A percentile compares a stretch with the other conserved stretches of the same genome.
Evolutionary conservation across 805 yeast species (phyloP).

Genomic region (Wickerhamomyces hampshirensis): DNA sequence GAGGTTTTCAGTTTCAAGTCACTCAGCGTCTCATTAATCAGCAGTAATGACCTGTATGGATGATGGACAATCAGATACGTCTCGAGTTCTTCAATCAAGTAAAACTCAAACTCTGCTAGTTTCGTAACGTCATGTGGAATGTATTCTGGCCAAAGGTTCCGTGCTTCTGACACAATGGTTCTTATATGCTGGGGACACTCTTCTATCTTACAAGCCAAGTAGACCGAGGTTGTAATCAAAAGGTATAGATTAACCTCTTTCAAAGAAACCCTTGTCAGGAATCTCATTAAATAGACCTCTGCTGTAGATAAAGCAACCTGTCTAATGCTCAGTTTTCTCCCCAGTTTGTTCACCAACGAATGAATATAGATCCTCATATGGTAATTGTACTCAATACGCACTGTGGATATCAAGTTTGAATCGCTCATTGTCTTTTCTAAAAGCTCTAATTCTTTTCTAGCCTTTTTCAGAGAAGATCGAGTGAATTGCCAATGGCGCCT

Average conservation of each 20-base stretch:
- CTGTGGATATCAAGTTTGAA: slow-evolving; percentile 35
- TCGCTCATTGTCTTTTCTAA: slow-evolving; percentile 36
- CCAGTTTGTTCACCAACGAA: slow-evolving; percentile 66
- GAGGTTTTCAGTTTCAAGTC: slow-evolving; percentile 33
- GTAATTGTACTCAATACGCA: slow-evolving; percentile 33
- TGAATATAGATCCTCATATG: slow-evolving; percentile 80
- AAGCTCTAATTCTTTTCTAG: slow-evolving; percentile 37
- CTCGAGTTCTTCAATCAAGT: slow-evolving; percentile 82
- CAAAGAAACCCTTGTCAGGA: slow-evolving; percentile 64
- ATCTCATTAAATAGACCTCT: slow-evolving; percentile 77
- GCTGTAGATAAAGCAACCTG: slow-evolving; percentile 88
- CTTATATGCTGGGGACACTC: slow-evolving; percentile 94
- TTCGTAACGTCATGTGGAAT: slow-evolving; percentile 88
- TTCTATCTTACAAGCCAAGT: slow-evolving; percentile 89
- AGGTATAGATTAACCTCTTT: slow-evolving; percentile 81
- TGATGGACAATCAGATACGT: slow-evolving; percentile 69
- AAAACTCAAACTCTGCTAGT: slow-evolving; percentile 93
- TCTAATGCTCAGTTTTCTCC: slow-evolving; percentile 70
- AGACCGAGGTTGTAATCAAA: slow-evolving; percentile 77
- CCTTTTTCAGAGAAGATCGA: slow-evolving; percentile 47
- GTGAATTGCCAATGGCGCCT: slow-evolving; percentile 77
- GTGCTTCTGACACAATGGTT: slow-evolving; percentile 75
- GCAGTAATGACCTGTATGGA: slow-evolving; percentile 62
- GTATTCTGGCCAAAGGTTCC: slow-evolving; percentile 91
- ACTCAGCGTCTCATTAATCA: slow-evolving; percentile 34